Evolutionary conservation across 2,329 filamentous ascomycete species (phyloP).

Genomic region (Nectriaceae sp.): DNA sequence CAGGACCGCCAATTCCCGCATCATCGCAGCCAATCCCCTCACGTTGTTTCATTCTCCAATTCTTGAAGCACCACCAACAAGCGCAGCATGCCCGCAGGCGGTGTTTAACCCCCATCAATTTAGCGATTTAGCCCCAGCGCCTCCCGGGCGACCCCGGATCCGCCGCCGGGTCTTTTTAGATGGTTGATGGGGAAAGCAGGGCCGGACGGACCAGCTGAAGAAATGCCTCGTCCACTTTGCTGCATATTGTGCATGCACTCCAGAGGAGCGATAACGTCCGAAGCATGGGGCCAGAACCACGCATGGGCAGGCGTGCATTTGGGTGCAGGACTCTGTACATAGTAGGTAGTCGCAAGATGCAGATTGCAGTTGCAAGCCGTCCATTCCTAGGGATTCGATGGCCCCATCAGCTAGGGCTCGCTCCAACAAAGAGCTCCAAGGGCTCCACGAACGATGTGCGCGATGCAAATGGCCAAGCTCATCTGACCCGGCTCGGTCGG

Average conservation of each 20-base stretch:
- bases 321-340: neutral
- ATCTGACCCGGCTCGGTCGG: conserved; percentile 19
- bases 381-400: neutral
- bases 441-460: conserved; percentile 10
- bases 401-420: neutral
- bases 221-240: conserved; percentile 31
- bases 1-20: conserved; percentile 26
- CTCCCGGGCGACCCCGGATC: conserved; percentile 33
- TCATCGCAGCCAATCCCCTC: neutral
- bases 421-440: neutral
- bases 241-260: conserved; percentile 10
- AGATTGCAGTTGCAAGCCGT: neutral
- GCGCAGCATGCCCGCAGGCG: conserved; percentile 17
- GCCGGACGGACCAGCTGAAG: conserved; percentile 22
- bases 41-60: neutral
- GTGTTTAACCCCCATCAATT: neutral
- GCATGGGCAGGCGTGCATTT: neutral
- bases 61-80: conserved; percentile 16
- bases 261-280: neutral
- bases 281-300: neutral
- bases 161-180: conserved; percentile 16
- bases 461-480: conserved; percentile 21
- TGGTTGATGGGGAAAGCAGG: conserved; percentile 24
- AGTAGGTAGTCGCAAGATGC: no score
- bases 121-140: conserved; percentile 20